These are phyloP conservation scores for Liquidambar formosana DNA, from an alignment of 164 flowering plant species.

Conservation along the genomic window DNA sequence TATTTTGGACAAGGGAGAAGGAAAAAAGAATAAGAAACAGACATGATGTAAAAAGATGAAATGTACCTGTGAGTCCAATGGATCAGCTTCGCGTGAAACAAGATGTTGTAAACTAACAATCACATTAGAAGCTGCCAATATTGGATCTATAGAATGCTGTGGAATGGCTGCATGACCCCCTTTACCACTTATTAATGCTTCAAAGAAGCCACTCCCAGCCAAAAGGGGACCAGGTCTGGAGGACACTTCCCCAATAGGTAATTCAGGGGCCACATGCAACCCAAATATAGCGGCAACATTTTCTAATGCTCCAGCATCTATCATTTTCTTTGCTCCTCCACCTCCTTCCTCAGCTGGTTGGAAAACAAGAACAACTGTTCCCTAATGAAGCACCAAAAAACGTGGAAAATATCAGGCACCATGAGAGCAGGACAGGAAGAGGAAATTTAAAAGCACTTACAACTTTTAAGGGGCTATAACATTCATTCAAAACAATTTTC, in stretches of 20 bases:
- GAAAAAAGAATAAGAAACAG: background rate
- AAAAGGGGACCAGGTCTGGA: constrained; percentile 62
- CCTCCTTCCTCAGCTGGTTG: constrained; percentile 90
- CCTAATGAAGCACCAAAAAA: constrained; percentile 34
- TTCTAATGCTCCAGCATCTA: constrained; percentile 54
- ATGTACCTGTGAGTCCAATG: constrained; percentile 69
- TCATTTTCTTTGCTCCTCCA: constrained; percentile 68
- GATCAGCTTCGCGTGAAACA: constrained; percentile 87
- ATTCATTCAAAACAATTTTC: background rate
- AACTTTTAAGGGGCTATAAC: background rate
- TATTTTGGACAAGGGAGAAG: background rate
- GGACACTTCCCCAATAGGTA: constrained; percentile 52
- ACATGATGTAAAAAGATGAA: background rate
- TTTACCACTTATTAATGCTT: constrained; percentile 71
- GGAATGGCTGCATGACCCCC: constrained; percentile 91
- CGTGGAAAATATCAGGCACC: background rate
- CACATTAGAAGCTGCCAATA: constrained; percentile 76
- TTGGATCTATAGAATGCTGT: constrained; percentile 75
- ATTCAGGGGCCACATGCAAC: constrained; percentile 43
- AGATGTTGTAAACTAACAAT: constrained; percentile 77
- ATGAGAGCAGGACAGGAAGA: background rate
- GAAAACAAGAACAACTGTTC: constrained; percentile 76
- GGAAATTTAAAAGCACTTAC: background rate
- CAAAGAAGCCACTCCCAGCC: constrained; percentile 76
- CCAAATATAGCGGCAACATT: constrained; percentile 73